These are phyloP conservation scores for Bonia amplexicaulis DNA, from an alignment of 176 grass and related monocot genomes.

Conservation along the genomic window DNA sequence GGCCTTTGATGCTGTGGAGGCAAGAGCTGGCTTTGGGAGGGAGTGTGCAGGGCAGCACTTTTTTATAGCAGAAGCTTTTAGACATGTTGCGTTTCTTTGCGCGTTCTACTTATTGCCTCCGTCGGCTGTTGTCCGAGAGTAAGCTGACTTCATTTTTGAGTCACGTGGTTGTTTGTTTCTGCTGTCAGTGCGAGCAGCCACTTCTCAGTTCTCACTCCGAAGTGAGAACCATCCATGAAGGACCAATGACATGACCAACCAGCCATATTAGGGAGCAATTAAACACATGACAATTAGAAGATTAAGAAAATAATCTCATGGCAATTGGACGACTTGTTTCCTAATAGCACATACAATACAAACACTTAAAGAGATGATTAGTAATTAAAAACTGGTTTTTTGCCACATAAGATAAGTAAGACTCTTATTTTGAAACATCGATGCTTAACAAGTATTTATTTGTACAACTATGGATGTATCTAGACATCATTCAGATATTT, in stretches of 20 bases:
- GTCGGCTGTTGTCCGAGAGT: background rate
- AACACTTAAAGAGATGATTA: too few relatives aligned
- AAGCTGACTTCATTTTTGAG: background rate
- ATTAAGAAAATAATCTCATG: background rate
- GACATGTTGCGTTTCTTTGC: background rate
- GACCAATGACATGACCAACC: background rate
- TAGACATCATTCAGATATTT: too few relatives aligned
- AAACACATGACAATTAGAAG: background rate
- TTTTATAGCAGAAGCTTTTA: conserved; percentile 21
- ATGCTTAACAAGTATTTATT: too few relatives aligned
- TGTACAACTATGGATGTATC: too few relatives aligned
- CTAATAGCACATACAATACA: too few relatives aligned
- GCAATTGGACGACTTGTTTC: background rate
- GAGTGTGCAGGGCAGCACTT: background rate
- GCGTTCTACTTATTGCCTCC: background rate
- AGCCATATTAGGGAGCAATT: background rate
- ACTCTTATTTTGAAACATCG: too few relatives aligned
- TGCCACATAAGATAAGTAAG: too few relatives aligned
- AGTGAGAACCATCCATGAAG: background rate
- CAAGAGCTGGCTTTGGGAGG: conserved; percentile 4
- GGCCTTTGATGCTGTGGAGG: conserved; percentile 1
- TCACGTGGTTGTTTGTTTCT: background rate
- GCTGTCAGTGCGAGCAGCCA: conserved; percentile 11
- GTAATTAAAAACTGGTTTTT: too few relatives aligned
- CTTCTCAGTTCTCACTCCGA: background rate